These are phyloP conservation scores for Ganoderma leucocontextum DNA, from an alignment of 1,284 basidiomycete species.

Conservation along the genomic window DNA sequence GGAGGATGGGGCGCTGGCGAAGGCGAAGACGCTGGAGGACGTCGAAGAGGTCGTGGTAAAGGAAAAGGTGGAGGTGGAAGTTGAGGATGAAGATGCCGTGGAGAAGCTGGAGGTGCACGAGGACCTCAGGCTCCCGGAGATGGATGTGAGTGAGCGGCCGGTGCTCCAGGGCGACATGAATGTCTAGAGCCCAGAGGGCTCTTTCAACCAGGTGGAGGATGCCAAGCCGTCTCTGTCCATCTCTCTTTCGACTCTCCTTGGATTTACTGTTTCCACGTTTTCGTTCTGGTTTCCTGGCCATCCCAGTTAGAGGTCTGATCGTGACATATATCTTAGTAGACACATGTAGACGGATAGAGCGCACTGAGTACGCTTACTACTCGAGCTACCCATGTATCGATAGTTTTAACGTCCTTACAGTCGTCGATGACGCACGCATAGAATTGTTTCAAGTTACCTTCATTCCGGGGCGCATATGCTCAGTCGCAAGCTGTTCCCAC, in stretches of 20 bases:
- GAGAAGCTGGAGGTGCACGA: not conserved
- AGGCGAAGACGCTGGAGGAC: constrained; percentile 24
- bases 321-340: not conserved
- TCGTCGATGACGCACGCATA: not conserved
- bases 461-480: not conserved
- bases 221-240: not conserved
- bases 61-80: constrained; percentile 11
- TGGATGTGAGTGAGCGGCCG: constrained; percentile 6
- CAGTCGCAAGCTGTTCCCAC: too few species aligned
- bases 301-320: not conserved
- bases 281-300: not conserved
- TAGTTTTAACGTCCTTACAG: not conserved
- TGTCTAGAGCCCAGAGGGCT: not conserved
- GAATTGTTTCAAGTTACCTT: not conserved
- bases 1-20: constrained; percentile 17
- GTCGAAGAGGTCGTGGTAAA: constrained; percentile 19
- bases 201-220: not conserved
- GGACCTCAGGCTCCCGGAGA: not conserved
- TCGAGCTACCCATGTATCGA: not conserved
- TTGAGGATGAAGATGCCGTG: constrained; percentile 7
- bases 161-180: not conserved
- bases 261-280: not conserved
- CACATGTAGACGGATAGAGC: not conserved
- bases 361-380: not conserved
- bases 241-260: not conserved